phyloP scores from a whole-genome alignment of 192 early-diverging fungal genomes.

The Backusella luteola region DNA sequence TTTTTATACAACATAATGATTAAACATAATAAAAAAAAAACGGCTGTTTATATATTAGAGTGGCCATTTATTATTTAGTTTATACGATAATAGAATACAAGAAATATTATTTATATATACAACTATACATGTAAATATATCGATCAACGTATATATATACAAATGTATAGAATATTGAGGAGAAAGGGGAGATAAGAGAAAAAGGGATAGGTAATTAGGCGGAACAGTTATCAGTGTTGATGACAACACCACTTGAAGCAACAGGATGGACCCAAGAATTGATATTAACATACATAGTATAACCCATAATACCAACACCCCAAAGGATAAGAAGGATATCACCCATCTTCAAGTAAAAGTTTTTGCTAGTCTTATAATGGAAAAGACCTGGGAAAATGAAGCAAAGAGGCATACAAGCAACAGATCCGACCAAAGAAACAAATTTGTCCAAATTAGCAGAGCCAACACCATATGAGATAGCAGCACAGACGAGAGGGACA shows the following conservation, averaged over 20 bases:
- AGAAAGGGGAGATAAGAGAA: background rate
- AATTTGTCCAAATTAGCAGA: constrained; percentile 75
- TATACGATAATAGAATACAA: background rate
- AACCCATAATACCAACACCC: constrained; percentile 65
- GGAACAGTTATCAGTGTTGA: background rate
- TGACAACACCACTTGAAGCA: background rate
- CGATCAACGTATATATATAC: background rate
- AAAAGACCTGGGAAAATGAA: constrained; percentile 84
- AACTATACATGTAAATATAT: background rate
- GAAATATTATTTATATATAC: background rate
- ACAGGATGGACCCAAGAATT: constrained; percentile 37
- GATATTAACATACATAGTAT: constrained; percentile 76
- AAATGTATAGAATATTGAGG: background rate
- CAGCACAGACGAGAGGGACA: constrained; percentile 58
- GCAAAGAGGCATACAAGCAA: constrained; percentile 65
- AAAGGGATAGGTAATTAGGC: background rate
- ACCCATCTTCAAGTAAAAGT: constrained; percentile 35
- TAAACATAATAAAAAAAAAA: background rate
- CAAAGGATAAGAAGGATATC: constrained; percentile 63
- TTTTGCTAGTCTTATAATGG: constrained; percentile 59
- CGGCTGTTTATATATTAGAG: background rate
- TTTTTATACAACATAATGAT: background rate
- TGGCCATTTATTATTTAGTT: background rate
- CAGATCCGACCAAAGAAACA: constrained; percentile 79
- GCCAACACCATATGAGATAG: constrained; percentile 64